Percentiles rank a stretch among this genome's conserved stretches.
These are phyloP conservation scores for Epithele typhae DNA, from an alignment of 768 basidiomycete species.

Conservation along the genomic window DNA sequence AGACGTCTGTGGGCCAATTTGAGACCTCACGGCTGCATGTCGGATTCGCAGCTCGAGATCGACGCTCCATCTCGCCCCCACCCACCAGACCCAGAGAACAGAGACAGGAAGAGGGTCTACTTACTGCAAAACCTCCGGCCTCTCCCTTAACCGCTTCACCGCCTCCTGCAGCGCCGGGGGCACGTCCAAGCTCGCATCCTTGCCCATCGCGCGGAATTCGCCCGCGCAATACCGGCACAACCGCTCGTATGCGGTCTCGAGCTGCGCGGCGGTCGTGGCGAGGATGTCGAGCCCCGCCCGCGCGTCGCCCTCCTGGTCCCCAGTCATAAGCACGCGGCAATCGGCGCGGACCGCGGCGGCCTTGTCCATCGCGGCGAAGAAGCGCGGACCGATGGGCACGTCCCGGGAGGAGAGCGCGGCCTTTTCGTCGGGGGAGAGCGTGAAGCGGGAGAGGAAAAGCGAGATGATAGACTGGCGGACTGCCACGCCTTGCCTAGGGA, in stretches of 20 bases:
- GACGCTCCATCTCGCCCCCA: too few species aligned
- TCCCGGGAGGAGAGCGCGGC: slow-evolving; percentile 76
- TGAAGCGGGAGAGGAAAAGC: slow-evolving; percentile 83
- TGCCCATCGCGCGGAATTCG: slow-evolving; percentile 77
- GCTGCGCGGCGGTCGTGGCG: slow-evolving; percentile 69
- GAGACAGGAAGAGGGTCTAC: slow-evolving; percentile 12
- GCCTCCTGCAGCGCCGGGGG: slow-evolving; percentile 62
- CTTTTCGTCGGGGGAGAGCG: slow-evolving; percentile 67
- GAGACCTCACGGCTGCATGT: too few species aligned
- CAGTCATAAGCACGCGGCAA: slow-evolving; percentile 78
- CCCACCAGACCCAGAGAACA: not conserved
- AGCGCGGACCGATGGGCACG: slow-evolving; percentile 62
- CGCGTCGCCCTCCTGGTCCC: slow-evolving; percentile 6
- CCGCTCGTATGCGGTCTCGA: slow-evolving; percentile 90
- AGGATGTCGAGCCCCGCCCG: slow-evolving; percentile 79
- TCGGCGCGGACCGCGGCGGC: slow-evolving; percentile 79
- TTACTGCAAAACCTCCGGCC: slow-evolving; percentile 77
- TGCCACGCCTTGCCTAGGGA: slow-evolving; percentile 60
- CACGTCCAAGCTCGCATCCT: slow-evolving; percentile 73
- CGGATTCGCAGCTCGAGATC: too few species aligned
- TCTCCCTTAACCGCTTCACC: slow-evolving; percentile 64
- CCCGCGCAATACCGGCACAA: slow-evolving; percentile 80
- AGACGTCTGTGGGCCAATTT: too few species aligned
- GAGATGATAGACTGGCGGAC: slow-evolving; percentile 69
- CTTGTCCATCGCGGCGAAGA: slow-evolving; percentile 88